Evolutionary conservation across 441 rosid species (phyloP).

Genomic region (Eutrema salsugineum): DNA sequence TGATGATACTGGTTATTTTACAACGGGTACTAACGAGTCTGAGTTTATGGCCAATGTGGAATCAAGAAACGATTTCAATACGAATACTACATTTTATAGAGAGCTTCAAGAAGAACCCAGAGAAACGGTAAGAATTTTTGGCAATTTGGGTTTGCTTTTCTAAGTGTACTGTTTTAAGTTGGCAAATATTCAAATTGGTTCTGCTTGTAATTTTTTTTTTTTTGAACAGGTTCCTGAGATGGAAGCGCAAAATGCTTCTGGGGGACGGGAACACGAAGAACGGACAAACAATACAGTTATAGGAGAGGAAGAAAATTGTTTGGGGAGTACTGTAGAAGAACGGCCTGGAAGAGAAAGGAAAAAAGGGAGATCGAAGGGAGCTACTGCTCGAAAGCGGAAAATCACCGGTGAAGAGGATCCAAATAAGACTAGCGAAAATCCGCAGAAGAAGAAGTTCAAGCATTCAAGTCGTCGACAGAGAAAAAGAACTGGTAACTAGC

Average conservation of each 20-base stretch:
- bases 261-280: slow-evolving; percentile 38
- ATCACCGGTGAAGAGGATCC: slow-evolving; percentile 34
- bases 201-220: background rate
- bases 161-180: background rate
- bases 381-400: slow-evolving; percentile 42
- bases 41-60: slow-evolving; percentile 40
- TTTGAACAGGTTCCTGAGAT: slow-evolving; percentile 34
- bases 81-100: slow-evolving; percentile 13
- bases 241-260: slow-evolving; percentile 28
- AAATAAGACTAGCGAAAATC: slow-evolving; percentile 40
- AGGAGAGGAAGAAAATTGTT: slow-evolving; percentile 34
- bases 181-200: background rate
- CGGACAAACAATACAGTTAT: slow-evolving; percentile 30
- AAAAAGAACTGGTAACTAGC: slow-evolving; percentile 44
- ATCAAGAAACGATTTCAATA: slow-evolving; percentile 32
- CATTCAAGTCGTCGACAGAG: slow-evolving; percentile 71
- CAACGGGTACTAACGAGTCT: slow-evolving; percentile 23
- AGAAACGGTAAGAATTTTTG: slow-evolving; percentile 36
- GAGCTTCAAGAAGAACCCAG: slow-evolving; percentile 25
- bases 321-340: slow-evolving; percentile 28
- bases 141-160: background rate
- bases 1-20: background rate
- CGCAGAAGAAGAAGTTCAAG: slow-evolving; percentile 65
- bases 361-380: slow-evolving; percentile 41
- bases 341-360: slow-evolving; percentile 29